These are phyloP conservation scores for Carpinus viminea DNA, from an alignment of 306 rosid genomes.

Conservation along the genomic window DNA sequence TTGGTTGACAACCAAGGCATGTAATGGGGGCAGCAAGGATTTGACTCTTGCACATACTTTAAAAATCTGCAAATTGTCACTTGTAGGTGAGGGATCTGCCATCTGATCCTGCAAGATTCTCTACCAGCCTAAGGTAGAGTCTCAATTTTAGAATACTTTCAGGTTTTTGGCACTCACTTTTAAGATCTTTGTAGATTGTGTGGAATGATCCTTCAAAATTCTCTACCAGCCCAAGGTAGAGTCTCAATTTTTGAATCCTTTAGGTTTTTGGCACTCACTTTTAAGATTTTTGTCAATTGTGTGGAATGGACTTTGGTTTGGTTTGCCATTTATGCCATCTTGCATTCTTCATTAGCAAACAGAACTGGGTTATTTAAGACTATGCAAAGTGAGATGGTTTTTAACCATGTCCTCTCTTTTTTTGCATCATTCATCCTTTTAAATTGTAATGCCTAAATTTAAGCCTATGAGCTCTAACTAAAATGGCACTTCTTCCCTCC, in stretches of 20 bases:
- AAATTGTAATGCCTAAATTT: not conserved
- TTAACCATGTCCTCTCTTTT: not conserved
- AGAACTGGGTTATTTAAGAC: not conserved
- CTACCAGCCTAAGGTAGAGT: not conserved
- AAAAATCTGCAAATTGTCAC: not conserved
- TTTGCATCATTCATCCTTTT: not conserved
- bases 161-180: not conserved
- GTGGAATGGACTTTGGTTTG: not conserved
- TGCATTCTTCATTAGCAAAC: not conserved
- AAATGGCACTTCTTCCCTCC: not conserved
- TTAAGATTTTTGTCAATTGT: not conserved
- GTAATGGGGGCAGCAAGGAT: too few species aligned
- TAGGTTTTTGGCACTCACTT: not conserved
- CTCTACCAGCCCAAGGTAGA: not conserved
- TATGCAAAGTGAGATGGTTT: not conserved
- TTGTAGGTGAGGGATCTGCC: not conserved
- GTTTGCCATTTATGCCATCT: not conserved
- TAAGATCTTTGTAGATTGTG: not conserved
- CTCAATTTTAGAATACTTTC: not conserved
- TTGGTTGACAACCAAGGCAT: too few species aligned
- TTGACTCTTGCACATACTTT: not conserved
- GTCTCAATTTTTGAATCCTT: not conserved
- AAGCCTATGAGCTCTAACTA: not conserved
- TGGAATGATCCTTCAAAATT: not conserved
- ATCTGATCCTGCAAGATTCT: not conserved